phyloP scores from a whole-genome alignment of 2,329 filamentous ascomycete species.

The Trichoderma atrobrunneum region DNA sequence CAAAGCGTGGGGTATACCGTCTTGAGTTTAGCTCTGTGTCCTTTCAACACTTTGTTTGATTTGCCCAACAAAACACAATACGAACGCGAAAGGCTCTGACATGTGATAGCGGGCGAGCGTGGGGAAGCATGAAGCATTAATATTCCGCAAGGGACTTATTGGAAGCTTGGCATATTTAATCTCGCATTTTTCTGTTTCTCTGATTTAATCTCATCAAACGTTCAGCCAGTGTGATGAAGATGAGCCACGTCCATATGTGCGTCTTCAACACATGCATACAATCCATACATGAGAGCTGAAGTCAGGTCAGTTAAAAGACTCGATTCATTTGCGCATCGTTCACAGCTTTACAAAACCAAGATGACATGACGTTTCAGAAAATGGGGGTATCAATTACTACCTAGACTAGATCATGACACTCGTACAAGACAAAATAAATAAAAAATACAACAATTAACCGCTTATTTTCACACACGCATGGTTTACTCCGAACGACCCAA shows the following conservation, averaged over 20 bases:
- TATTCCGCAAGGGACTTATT: neutral
- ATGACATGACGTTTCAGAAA: neutral
- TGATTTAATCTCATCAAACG: neutral
- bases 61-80: constrained; percentile 10
- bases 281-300: neutral
- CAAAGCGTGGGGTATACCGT: neutral
- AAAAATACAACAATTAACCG: constrained; percentile 1
- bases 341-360: neutral
- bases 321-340: neutral
- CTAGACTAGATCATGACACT: constrained; percentile 18
- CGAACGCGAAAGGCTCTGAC: neutral
- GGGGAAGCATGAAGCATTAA: neutral
- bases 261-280: neutral
- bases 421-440: neutral
- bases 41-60: constrained; percentile 1
- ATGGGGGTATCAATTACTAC: constrained; percentile 20
- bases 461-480: neutral
- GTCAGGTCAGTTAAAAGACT: neutral
- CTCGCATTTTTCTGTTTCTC: neutral
- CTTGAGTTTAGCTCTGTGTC: neutral
- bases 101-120: neutral
- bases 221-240: neutral
- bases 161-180: neutral
- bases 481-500: neutral
- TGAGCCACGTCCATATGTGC: neutral